Percentiles rank a stretch among this genome's conserved stretches.
These are phyloP conservation scores for Arctium minus DNA, from an alignment of 129 eudicot species.

Conservation along the genomic window DNA sequence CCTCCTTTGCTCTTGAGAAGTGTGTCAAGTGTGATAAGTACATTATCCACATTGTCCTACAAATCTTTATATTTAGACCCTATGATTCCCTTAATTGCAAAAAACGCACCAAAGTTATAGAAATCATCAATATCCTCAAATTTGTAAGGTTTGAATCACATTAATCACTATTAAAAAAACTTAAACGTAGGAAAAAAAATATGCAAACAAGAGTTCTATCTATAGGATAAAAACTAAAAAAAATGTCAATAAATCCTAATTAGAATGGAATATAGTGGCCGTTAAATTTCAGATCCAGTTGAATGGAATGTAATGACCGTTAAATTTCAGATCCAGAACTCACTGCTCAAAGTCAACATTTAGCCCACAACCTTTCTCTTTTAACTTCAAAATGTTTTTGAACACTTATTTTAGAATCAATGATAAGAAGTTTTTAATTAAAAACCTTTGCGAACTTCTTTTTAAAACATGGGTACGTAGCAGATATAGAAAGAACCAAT, in stretches of 20 bases:
- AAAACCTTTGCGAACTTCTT: not conserved
- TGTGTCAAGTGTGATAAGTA: conserved; percentile 1
- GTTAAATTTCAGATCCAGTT: too few species aligned
- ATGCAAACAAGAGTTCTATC: too few species aligned
- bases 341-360: too few species aligned
- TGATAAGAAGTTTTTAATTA: not conserved
- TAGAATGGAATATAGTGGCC: too few species aligned
- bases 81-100: not conserved
- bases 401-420: not conserved
- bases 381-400: not conserved
- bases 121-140: not conserved
- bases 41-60: not conserved
- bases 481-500: not conserved
- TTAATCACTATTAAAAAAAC: too few species aligned
- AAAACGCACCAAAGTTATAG: not conserved
- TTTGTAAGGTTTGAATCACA: too few species aligned
- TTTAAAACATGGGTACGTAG: not conserved
- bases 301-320: too few species aligned
- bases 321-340: too few species aligned
- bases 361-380: not conserved
- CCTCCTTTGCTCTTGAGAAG: not conserved
- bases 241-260: too few species aligned
- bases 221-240: too few species aligned
- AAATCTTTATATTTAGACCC: not conserved
- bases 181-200: too few species aligned